phyloP scores from a whole-genome alignment of 768 basidiomycete genomes.

The Lactarius sanguifluus region DNA sequence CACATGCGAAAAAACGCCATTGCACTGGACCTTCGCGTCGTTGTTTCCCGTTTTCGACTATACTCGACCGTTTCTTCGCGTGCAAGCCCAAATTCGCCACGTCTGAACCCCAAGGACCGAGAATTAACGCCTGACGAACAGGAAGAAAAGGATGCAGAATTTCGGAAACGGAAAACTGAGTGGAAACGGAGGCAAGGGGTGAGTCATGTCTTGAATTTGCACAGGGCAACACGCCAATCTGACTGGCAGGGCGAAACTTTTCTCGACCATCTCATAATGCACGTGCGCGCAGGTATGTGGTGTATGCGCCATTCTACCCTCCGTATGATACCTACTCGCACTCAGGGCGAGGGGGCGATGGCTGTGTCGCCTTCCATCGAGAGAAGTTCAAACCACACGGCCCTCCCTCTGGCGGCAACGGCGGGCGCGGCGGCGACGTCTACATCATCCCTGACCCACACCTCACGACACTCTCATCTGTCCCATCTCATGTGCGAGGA shows the following conservation, averaged over 20 bases:
- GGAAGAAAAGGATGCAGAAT: slow-evolving; percentile 26
- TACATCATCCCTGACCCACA: slow-evolving; percentile 78
- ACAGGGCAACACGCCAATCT: slow-evolving; percentile 12
- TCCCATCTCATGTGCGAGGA: slow-evolving; percentile 68
- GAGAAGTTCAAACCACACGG: slow-evolving; percentile 83
- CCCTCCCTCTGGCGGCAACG: slow-evolving; percentile 92
- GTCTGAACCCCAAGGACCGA: background rate
- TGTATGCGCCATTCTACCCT: background rate
- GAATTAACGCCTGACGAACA: background rate
- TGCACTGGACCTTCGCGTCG: background rate
- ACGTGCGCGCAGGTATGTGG: slow-evolving; percentile 64
- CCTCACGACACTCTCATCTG: slow-evolving; percentile 73
- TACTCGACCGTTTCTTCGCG: slow-evolving; percentile 11
- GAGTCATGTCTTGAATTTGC: slow-evolving; percentile 32
- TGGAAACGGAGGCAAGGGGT: slow-evolving; percentile 77
- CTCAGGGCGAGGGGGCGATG: slow-evolving; percentile 85
- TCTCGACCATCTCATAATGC: slow-evolving; percentile 79
- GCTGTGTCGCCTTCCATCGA: slow-evolving; percentile 90
- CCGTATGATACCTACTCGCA: background rate
- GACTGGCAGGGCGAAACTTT: slow-evolving; percentile 66
- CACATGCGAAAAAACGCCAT: slow-evolving; percentile 2
- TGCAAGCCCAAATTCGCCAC: background rate
- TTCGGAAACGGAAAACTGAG: slow-evolving; percentile 59
- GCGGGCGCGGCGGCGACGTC: slow-evolving; percentile 85
- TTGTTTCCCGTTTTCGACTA: background rate